phyloP scores from a whole-genome alignment of 1,139 yeast species.

The Taphrina flavorubra region DNA sequence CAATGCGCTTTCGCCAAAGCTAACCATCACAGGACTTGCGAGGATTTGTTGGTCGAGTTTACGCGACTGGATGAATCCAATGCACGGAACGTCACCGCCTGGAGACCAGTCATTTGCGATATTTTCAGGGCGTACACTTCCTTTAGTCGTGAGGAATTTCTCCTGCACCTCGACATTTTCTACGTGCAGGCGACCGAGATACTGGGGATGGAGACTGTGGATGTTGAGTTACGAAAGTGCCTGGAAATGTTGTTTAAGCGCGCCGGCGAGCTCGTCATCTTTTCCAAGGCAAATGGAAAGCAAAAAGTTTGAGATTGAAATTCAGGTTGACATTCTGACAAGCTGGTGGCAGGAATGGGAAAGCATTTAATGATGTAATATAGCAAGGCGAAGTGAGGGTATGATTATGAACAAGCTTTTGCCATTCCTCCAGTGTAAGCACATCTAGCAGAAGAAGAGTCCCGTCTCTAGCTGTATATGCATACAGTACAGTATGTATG shows the following conservation, averaged over 20 bases:
- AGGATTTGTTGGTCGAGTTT: conserved; percentile 70
- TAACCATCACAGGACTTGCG: conserved; percentile 57
- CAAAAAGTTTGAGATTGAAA: conserved; percentile 12
- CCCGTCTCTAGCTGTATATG: no score
- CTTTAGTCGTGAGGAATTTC: conserved; percentile 77
- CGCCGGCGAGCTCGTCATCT: conserved; percentile 46
- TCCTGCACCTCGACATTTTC: conserved; percentile 65
- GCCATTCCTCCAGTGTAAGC: neutral
- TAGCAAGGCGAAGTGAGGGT: neutral
- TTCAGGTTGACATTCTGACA: neutral
- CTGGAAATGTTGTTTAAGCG: conserved; percentile 51
- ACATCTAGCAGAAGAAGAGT: neutral
- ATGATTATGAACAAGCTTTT: neutral
- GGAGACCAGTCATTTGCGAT: conserved; percentile 92
- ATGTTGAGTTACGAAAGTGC: conserved; percentile 71
- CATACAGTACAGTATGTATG: no score
- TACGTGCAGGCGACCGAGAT: conserved; percentile 71
- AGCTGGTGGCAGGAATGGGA: conserved; percentile 6
- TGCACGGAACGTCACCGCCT: conserved; percentile 77
- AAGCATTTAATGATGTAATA: conserved; percentile 1
- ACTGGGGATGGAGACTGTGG: conserved; percentile 66
- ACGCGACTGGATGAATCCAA: conserved; percentile 71
- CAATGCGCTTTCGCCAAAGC: neutral
- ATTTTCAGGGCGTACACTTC: conserved; percentile 80
- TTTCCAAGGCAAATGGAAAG: conserved; percentile 42